phyloP scores from a whole-genome alignment of 805 yeast genomes.

The Kuraishia borneana region DNA sequence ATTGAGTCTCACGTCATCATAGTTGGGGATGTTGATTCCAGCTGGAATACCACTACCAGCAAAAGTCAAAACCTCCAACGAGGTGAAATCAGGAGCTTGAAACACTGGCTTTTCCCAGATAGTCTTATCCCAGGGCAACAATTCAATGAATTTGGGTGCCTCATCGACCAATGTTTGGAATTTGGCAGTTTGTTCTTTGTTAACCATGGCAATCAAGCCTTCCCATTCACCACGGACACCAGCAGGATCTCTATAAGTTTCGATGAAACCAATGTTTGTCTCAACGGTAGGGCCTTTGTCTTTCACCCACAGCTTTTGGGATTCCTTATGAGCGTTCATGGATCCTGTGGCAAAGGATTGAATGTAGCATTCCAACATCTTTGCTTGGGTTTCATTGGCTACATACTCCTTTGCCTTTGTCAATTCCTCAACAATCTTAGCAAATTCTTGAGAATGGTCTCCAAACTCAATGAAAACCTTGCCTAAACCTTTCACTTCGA shows the following conservation, averaged over 20 bases:
- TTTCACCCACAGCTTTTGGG: slow-evolving; percentile 82
- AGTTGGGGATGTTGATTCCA: slow-evolving; percentile 88
- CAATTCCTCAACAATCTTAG: slow-evolving; percentile 42
- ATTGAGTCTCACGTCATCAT: slow-evolving; percentile 77
- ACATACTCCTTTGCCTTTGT: slow-evolving; percentile 46
- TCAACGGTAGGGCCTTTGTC: slow-evolving; percentile 72
- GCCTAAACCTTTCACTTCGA: slow-evolving; percentile 26
- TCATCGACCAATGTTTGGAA: slow-evolving; percentile 57
- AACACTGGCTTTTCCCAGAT: slow-evolving; percentile 75
- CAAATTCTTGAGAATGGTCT: slow-evolving; percentile 63
- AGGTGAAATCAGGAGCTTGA: slow-evolving; percentile 88
- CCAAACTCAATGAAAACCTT: slow-evolving; percentile 51
- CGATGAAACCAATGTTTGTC: slow-evolving; percentile 83
- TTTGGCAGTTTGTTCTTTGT: slow-evolving; percentile 75
- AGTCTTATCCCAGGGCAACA: slow-evolving; percentile 63
- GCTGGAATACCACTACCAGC: slow-evolving; percentile 90
- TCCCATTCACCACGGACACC: slow-evolving; percentile 95
- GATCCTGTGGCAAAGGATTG: slow-evolving; percentile 73
- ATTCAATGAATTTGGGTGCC: slow-evolving; percentile 52
- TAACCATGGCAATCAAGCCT: slow-evolving; percentile 82
- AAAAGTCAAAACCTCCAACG: slow-evolving; percentile 80
- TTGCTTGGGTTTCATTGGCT: slow-evolving; percentile 62
- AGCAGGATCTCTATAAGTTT: slow-evolving; percentile 86
- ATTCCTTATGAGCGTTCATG: slow-evolving; percentile 72
- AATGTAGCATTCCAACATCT: slow-evolving; percentile 56